Evolutionary conservation across 1,284 basidiomycete species (phyloP), one percentile per base, ranked within the genome.

Genomic region (Irpex lacteus): DNA sequence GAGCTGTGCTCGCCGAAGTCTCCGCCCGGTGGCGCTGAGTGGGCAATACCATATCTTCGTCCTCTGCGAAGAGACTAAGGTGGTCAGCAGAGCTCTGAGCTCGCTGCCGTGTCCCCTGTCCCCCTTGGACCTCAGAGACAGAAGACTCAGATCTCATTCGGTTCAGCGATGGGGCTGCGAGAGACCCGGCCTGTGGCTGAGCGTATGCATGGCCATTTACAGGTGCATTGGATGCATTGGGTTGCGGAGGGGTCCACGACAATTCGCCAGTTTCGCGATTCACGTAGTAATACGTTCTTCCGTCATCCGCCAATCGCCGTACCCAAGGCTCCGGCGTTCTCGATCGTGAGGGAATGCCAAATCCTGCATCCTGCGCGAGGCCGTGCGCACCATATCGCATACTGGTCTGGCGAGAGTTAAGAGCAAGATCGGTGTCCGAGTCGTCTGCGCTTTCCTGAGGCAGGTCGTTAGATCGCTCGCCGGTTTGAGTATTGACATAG

Each of bases 401-500:
- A 32, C 54, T 52, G 19, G 62, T 21, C 5, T 57, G 50, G 5
- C 54, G 59, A 18, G 53, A 37, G n/a, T 59, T 55, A 9, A 44
- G 59, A 8, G 59, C 19, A 38, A 65, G 53, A 4, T 66, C 65
- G 40, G 32, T 50, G 64, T 89, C 87, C 1, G 85, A 82, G 40
- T 78, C 76, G 19, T 86, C 85, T 60, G 90, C 88, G 21, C 82
- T 78, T 70, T 91, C 87, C 54, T 80, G 79, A n/a, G 96, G 96
- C 49, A 98, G 79, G 70, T 98, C 94, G 71, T 88, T 86, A 11
- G 94, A 88, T 49, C 87, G 89, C 73, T 96, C 89, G 44, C 95
- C 95, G 1, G 96, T 98, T 69, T 92, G 85, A 0, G 92, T 92
- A 73, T 98, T 98, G 69, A 94, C 86, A 77, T 98, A 98, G 81